Evolutionary conservation across 2,329 filamentous ascomycete species (phyloP).

Genomic region (Raffaelea ambrosiae): DNA sequence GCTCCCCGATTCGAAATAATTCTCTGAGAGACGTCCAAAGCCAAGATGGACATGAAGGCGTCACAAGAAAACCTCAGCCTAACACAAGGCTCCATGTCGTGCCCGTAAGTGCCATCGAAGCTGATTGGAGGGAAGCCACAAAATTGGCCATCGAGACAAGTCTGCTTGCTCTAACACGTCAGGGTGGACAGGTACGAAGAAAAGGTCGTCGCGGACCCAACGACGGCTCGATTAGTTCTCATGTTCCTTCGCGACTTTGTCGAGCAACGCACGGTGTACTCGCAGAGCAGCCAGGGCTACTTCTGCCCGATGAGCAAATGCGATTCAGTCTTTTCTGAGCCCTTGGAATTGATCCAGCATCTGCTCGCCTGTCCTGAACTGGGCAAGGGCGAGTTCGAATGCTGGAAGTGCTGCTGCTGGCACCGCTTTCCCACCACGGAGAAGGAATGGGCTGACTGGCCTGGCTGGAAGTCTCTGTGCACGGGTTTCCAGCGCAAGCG

Average conservation of each 20-base stretch:
- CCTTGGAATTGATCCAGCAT: slow-evolving; percentile 18
- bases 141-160: too few relatives aligned
- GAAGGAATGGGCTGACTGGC: slow-evolving; percentile 21
- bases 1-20: too few relatives aligned
- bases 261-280: slow-evolving; percentile 13
- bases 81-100: slow-evolving; percentile 1
- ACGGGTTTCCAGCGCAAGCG: slow-evolving; percentile 15
- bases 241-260: slow-evolving; percentile 21
- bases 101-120: slow-evolving; percentile 9
- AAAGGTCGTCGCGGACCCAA: slow-evolving; percentile 18
- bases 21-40: too few relatives aligned
- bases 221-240: slow-evolving; percentile 18
- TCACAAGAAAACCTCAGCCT: slow-evolving; percentile 3
- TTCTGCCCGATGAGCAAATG: slow-evolving; percentile 21
- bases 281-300: slow-evolving; percentile 14
- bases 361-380: slow-evolving; percentile 19
- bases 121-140: too few relatives aligned
- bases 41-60: too few relatives aligned
- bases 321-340: slow-evolving; percentile 13
- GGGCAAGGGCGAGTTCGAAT: slow-evolving; percentile 18
- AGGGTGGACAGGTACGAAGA: slow-evolving; percentile 16
- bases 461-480: slow-evolving; percentile 15
- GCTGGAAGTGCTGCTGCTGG: slow-evolving; percentile 18
- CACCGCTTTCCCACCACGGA: slow-evolving; percentile 21
- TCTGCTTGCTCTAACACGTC: too few relatives aligned